phyloP scores from a whole-genome alignment of 768 basidiomycete genomes.

The Russula lepida region DNA sequence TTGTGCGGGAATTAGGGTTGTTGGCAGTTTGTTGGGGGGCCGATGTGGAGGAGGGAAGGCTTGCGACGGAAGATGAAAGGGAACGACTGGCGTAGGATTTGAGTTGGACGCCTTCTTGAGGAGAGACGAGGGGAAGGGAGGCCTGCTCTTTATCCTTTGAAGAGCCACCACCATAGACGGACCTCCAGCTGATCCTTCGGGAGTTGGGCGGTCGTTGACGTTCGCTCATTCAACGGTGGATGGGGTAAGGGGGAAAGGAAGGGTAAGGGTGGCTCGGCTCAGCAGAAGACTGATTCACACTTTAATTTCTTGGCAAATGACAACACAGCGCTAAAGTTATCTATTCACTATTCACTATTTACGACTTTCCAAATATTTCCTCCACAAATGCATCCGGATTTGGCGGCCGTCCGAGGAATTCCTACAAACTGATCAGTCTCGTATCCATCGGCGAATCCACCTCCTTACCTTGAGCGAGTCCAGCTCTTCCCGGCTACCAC shows the following conservation, averaged over 20 bases:
- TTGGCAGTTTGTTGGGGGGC: slow-evolving; percentile 10
- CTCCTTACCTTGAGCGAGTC: slow-evolving; percentile 59
- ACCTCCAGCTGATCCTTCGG: slow-evolving; percentile 27
- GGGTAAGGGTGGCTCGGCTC: slow-evolving; percentile 7
- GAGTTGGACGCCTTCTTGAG: slow-evolving; percentile 29
- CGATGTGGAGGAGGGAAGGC: slow-evolving; percentile 21
- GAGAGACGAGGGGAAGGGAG: slow-evolving; percentile 21
- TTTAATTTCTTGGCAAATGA: no score
- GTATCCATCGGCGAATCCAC: no score
- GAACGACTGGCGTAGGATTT: slow-evolving; percentile 24
- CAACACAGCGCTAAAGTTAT: no score
- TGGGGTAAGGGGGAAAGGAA: background rate
- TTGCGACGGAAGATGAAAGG: slow-evolving; percentile 18
- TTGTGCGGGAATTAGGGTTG: slow-evolving; percentile 23
- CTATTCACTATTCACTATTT: background rate
- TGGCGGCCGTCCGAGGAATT: slow-evolving; percentile 19
- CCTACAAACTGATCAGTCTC: background rate
- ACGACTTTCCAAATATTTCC: slow-evolving; percentile 16
- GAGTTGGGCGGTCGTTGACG: slow-evolving; percentile 21
- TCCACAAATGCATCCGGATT: slow-evolving; percentile 20
- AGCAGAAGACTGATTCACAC: slow-evolving; percentile 8
- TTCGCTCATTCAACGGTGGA: slow-evolving; percentile 22
- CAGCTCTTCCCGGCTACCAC: slow-evolving; percentile 73
- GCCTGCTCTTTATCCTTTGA: slow-evolving; percentile 22
- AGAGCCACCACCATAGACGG: slow-evolving; percentile 22